These are phyloP conservation scores for Talaromyces trachyspermus DNA, from an alignment of 495 filamentous ascomycete species.

Conservation along the genomic window DNA sequence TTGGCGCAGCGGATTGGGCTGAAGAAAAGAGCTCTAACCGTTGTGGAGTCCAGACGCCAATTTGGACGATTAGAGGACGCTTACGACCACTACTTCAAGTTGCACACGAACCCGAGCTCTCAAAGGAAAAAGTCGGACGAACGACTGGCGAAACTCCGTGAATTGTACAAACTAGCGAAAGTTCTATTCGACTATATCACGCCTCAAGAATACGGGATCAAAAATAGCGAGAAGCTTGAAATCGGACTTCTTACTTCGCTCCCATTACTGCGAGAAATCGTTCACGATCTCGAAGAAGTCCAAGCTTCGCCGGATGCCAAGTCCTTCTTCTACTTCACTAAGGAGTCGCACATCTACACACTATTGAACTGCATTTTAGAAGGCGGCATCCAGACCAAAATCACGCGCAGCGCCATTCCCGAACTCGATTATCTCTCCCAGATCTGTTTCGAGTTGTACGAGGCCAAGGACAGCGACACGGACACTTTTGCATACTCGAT, in stretches of 20 bases:
- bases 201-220: slow-evolving; percentile 96
- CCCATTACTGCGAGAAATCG: slow-evolving; percentile 89
- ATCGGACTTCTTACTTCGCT: slow-evolving; percentile 92
- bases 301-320: slow-evolving; percentile 90
- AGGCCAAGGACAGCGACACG: slow-evolving; percentile 72
- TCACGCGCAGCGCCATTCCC: slow-evolving; percentile 82
- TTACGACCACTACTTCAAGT: slow-evolving; percentile 73
- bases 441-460: slow-evolving; percentile 96
- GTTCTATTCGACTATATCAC: slow-evolving; percentile 97
- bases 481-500: slow-evolving; percentile 85
- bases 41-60: slow-evolving; percentile 37
- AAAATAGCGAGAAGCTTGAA: slow-evolving; percentile 88
- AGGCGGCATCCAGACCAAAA: slow-evolving; percentile 90
- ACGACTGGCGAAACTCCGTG: slow-evolving; percentile 77
- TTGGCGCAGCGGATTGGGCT: slow-evolving; percentile 44
- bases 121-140: slow-evolving; percentile 78
- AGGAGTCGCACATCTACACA: slow-evolving; percentile 97
- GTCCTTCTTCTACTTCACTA: slow-evolving; percentile 97
- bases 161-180: slow-evolving; percentile 88
- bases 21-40: slow-evolving; percentile 31
- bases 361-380: slow-evolving; percentile 96
- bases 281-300: slow-evolving; percentile 92
- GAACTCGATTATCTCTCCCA: slow-evolving; percentile 97
- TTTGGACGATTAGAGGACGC: slow-evolving; percentile 39
- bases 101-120: slow-evolving; percentile 68